A percentile compares a stretch with the other conserved stretches of the same genome.
Conservation (phyloP, 2,329 filamentous ascomycete species). For the Arthrinium phaeospermum region DNA sequence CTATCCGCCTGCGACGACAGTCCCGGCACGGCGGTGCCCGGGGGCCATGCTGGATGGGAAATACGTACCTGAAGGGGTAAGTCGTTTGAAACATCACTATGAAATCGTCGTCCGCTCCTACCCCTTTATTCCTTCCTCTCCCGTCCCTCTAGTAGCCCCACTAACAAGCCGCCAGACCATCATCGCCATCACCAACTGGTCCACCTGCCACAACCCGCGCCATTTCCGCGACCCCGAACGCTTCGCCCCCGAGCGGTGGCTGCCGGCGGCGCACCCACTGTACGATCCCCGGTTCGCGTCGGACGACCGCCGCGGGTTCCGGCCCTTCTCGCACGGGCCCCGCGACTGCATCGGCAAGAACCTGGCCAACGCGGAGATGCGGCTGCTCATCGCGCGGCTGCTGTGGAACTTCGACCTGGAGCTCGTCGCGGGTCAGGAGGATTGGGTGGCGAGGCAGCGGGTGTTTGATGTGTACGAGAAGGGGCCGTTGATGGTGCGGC, state of each 20-base stretch:
- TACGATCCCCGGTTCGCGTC: constrained; percentile 23
- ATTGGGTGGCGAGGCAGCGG: neutral
- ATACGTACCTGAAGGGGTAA: constrained; percentile 9
- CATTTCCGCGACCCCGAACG: constrained; percentile 38
- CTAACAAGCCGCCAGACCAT: constrained; percentile 35
- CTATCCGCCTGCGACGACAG: constrained; percentile 36
- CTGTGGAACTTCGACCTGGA: constrained; percentile 40
- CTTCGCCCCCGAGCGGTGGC: constrained; percentile 29
- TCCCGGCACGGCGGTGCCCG: constrained; percentile 11
- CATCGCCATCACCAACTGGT: constrained; percentile 50
- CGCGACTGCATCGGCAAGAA: constrained; percentile 32
- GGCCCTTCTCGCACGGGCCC: constrained; percentile 29
- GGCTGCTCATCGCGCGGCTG: constrained; percentile 36
- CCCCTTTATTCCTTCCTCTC: neutral
- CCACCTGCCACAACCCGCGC: constrained; percentile 38
- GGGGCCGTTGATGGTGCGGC: neutral
- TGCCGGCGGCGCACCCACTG: constrained; percentile 26
- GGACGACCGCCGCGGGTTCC: constrained; percentile 19
- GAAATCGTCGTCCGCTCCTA: too few species aligned
- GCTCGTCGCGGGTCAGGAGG: constrained; percentile 24
- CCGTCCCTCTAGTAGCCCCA: neutral
- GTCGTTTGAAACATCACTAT: neutral
- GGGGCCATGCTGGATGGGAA: constrained; percentile 5
- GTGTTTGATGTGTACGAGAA: neutral
- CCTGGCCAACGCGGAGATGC: constrained; percentile 44